phyloP scores from a whole-genome alignment of 768 basidiomycete species.

The Podaxis rugospora region DNA sequence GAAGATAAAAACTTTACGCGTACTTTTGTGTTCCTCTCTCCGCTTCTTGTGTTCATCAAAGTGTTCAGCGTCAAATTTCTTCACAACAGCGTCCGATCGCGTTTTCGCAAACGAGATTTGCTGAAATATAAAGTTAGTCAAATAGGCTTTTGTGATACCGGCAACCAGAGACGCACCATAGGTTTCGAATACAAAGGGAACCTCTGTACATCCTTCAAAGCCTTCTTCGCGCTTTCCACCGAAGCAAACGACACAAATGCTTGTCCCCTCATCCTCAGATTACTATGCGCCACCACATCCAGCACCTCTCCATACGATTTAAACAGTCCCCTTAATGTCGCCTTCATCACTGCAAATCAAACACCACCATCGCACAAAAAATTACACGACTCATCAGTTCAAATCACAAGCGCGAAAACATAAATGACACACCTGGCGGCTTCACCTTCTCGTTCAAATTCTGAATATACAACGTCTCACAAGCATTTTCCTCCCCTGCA shows the following conservation, averaged over 20 bases:
- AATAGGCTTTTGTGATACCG: not conserved
- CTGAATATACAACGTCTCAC: conserved; percentile 93
- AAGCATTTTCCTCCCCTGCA: conserved; percentile 40
- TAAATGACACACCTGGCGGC: conserved; percentile 49
- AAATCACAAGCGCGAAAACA: not conserved
- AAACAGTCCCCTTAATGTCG: conserved; percentile 84
- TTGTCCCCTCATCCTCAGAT: conserved; percentile 97
- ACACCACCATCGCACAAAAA: not conserved
- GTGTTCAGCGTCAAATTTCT: conserved; percentile 58
- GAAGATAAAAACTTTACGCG: conserved; percentile 17
- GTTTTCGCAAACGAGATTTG: conserved; percentile 93
- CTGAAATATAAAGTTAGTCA: conserved; percentile 35
- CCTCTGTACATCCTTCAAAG: conserved; percentile 87
- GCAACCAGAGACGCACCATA: conserved; percentile 55
- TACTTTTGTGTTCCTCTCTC: conserved; percentile 84
- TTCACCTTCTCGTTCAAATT: conserved; percentile 96
- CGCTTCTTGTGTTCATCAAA: conserved; percentile 73
- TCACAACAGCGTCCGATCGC: conserved; percentile 87
- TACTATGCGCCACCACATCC: conserved; percentile 92
- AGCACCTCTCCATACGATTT: conserved; percentile 90
- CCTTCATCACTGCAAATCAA: conserved; percentile 68
- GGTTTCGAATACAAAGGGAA: conserved; percentile 97
- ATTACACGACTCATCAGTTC: not conserved
- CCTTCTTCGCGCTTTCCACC: conserved; percentile 70
- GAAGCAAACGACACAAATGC: conserved; percentile 93